phyloP scores from a whole-genome alignment of 108 stramenopile species.

The Nitzschia inconspicua region DNA sequence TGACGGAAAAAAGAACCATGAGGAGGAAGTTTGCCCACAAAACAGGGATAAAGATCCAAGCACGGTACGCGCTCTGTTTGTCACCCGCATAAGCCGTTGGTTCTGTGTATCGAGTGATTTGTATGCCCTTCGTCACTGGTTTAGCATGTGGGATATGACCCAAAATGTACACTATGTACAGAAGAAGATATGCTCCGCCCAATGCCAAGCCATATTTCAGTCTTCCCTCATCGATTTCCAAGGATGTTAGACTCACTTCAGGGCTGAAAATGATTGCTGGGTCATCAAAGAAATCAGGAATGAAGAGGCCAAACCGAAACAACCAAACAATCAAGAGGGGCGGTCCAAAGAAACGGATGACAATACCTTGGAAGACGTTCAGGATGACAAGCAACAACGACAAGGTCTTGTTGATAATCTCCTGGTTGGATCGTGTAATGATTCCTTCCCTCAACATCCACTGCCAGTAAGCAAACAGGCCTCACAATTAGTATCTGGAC shows the following conservation, averaged over 20 bases:
- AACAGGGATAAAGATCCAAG: neutral
- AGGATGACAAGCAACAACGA: constrained; percentile 1
- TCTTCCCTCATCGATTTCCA: neutral
- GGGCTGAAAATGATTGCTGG: neutral
- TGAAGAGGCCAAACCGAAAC: constrained; percentile 3
- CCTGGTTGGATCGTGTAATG: neutral
- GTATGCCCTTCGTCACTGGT: neutral
- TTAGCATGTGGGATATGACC: constrained; percentile 7
- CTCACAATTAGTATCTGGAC: too few species aligned
- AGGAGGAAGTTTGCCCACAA: neutral
- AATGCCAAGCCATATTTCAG: neutral
- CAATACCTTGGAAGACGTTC: constrained; percentile 2
- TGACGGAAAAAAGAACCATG: neutral
- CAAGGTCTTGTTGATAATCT: neutral
- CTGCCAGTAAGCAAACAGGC: neutral
- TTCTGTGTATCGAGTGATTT: neutral
- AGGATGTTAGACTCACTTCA: neutral
- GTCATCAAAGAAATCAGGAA: constrained; percentile 1
- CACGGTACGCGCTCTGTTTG: neutral
- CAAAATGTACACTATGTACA: constrained; percentile 3
- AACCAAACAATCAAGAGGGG: constrained; percentile 3
- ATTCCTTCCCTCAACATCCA: constrained; percentile 1
- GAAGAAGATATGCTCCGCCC: neutral
- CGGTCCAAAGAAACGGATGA: constrained; percentile 9
- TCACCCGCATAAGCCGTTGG: neutral